Percentiles rank a stretch among this genome's conserved stretches.
Evolutionary conservation across 2,329 filamentous ascomycete genomes (phyloP).

Genomic region (Proliferodiscus dingleyae): DNA sequence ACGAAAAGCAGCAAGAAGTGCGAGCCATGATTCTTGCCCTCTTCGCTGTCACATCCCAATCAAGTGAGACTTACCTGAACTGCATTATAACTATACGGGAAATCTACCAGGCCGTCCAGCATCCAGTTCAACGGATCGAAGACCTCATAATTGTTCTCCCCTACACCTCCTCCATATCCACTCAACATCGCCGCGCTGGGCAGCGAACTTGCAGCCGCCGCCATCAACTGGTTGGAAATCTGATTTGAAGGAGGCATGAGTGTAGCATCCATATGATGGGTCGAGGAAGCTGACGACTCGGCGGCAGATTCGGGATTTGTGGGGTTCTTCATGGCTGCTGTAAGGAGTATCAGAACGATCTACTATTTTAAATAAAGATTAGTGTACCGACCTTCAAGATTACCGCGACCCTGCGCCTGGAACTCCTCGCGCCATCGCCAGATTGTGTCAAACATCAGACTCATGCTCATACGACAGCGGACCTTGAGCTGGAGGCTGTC

Average conservation of each 20-base stretch:
- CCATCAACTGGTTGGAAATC: conserved; percentile 23
- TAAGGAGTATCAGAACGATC: conserved; percentile 27
- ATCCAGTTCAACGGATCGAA: conserved; percentile 95
- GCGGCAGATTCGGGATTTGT: conserved; percentile 78
- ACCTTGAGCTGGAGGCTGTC: conserved; percentile 75
- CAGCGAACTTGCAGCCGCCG: conserved; percentile 18
- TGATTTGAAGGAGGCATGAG: conserved; percentile 39
- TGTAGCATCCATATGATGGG: conserved; percentile 59
- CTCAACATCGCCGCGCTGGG: conserved; percentile 21
- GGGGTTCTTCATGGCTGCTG: conserved; percentile 72
- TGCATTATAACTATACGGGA: conserved; percentile 65
- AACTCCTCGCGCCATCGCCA: conserved; percentile 83
- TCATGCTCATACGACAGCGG: conserved; percentile 81
- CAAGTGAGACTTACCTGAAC: conserved; percentile 39
- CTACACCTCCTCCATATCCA: conserved; percentile 39
- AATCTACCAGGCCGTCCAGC: conserved; percentile 77
- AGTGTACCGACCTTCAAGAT: conserved; percentile 67
- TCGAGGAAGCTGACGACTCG: conserved; percentile 66
- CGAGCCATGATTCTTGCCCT: too few relatives aligned
- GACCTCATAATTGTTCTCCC: conserved; percentile 73
- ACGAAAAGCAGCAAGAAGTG: too few relatives aligned
- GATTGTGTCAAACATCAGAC: conserved; percentile 76
- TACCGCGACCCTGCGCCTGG: conserved; percentile 64
- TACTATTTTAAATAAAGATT: too few relatives aligned
- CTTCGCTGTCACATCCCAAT: too few relatives aligned